Percentiles rank a stretch among this genome's conserved stretches.
phyloP scores from a whole-genome alignment of 345 rosid genomes.

The Dimocarpus longan region DNA sequence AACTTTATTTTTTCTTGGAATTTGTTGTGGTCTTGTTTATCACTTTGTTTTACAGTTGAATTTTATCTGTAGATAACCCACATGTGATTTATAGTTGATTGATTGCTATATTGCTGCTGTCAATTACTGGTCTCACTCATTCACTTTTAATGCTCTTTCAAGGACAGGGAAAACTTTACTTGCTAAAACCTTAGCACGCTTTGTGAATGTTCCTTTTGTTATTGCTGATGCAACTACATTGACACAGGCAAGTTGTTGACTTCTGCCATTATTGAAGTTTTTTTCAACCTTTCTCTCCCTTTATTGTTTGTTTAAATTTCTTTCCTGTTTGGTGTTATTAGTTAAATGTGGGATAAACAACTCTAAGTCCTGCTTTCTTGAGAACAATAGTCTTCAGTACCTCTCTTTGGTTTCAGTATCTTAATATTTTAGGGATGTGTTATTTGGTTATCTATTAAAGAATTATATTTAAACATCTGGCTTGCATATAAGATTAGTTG shows the following conservation, averaged over 20 bases:
- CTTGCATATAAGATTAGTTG: not conserved
- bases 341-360: not conserved
- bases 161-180: conserved; percentile 98
- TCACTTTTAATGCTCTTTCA: conserved; percentile 50
- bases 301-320: conserved; percentile 12
- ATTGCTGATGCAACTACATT: conserved; percentile 97
- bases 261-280: conserved; percentile 1
- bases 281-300: not conserved
- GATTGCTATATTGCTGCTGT: not conserved
- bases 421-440: not conserved
- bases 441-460: not conserved
- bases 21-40: not conserved
- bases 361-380: not conserved
- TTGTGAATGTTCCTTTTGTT: conserved; percentile 96
- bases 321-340: conserved; percentile 13
- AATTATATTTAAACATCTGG: not conserved
- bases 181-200: conserved; percentile 95
- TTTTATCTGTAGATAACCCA: not conserved
- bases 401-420: not conserved
- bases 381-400: not conserved
- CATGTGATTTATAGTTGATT: conserved; percentile 3
- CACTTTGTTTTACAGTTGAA: not conserved
- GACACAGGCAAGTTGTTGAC: conserved; percentile 75
- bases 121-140: conserved; percentile 40
- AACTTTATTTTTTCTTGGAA: not conserved